A percentile compares a stretch with the other conserved stretches of the same genome.
Conservation (phyloP, 1,139 yeast genomes). For the Hansenula lynferdii region DNA sequence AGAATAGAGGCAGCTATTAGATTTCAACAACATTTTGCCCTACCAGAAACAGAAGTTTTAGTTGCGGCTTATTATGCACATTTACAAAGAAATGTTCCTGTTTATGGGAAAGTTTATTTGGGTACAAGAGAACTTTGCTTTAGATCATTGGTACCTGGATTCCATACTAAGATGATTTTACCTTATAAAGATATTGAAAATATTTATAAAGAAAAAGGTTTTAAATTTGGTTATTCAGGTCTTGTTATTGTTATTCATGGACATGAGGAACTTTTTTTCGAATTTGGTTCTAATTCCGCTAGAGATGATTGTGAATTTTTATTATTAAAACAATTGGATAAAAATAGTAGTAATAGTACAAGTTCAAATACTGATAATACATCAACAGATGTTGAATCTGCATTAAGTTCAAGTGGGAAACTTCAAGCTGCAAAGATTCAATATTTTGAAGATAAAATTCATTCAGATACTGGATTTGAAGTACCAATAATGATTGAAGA, state of each 20-base stretch:
- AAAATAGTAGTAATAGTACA: constrained; percentile 25
- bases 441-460: constrained; percentile 58
- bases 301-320: constrained; percentile 71
- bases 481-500: constrained; percentile 66
- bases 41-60: constrained; percentile 46
- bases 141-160: constrained; percentile 75
- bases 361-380: constrained; percentile 36
- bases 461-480: constrained; percentile 54
- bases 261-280: constrained; percentile 71
- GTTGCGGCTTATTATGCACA: constrained; percentile 71
- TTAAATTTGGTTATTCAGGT: constrained; percentile 64
- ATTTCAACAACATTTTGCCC: constrained; percentile 63
- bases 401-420: constrained; percentile 25
- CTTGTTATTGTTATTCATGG: constrained; percentile 65
- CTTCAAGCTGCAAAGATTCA: constrained; percentile 48
- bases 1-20: constrained; percentile 44
- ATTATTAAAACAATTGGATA: constrained; percentile 47
- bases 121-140: constrained; percentile 68
- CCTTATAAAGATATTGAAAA: constrained; percentile 72
- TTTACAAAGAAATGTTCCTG: constrained; percentile 64
- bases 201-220: constrained; percentile 61
- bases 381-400: constrained; percentile 29
- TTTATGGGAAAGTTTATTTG: constrained; percentile 77
- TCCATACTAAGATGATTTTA: constrained; percentile 75
- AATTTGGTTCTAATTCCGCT: constrained; percentile 59